Conservation (phyloP, 2,329 filamentous ascomycete genomes). For the Colletotrichum phormii region DNA sequence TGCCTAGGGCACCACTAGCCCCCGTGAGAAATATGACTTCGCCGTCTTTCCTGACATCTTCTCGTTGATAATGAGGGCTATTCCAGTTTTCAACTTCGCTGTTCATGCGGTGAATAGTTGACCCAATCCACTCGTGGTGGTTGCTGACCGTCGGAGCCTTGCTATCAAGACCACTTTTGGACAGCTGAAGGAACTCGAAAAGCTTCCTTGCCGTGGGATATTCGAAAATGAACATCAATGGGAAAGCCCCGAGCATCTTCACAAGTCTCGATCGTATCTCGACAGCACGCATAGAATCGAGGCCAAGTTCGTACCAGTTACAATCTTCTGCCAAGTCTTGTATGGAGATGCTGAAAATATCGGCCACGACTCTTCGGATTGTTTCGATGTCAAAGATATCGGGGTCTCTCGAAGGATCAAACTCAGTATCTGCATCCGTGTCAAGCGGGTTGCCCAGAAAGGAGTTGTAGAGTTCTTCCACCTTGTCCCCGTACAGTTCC, state of each 20-base stretch:
- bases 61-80: neutral
- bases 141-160: neutral
- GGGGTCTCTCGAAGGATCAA: no score
- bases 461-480: conserved; percentile 7
- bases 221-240: conserved; percentile 28
- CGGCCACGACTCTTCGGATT: neutral
- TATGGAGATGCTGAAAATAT: neutral
- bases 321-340: neutral
- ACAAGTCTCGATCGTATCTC: conserved; percentile 11
- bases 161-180: neutral
- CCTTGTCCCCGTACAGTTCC: neutral
- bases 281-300: conserved; percentile 19
- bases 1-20: conserved; percentile 18
- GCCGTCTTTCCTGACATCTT: fast-evolving
- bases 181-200: neutral
- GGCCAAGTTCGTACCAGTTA: conserved; percentile 26
- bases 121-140: neutral
- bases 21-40: conserved; percentile 14
- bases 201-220: conserved; percentile 6
- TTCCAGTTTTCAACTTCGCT: neutral
- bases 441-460: neutral
- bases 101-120: neutral
- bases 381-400: neutral
- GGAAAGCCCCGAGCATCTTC: conserved; percentile 12
- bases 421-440: no score